Percentiles rank a stretch among this genome's conserved stretches.
phyloP scores from a whole-genome alignment of 768 basidiomycete genomes.

The Galerina marginata region DNA sequence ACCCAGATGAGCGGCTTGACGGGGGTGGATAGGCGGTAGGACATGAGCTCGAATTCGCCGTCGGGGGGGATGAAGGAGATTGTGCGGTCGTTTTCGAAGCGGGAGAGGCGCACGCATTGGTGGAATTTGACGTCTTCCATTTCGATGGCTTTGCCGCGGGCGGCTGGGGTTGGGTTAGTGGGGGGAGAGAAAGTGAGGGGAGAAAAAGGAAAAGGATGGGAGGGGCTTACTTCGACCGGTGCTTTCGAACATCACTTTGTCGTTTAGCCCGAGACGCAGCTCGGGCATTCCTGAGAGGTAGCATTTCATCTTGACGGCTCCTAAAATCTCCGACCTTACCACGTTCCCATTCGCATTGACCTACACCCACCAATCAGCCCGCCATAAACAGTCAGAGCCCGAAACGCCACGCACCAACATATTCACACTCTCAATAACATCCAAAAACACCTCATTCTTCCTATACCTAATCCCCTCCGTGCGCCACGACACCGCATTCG shows the following conservation, averaged over 20 bases:
- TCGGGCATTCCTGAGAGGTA: constrained; percentile 99
- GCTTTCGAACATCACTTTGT: constrained; percentile 99
- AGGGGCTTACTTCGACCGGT: constrained; percentile 97
- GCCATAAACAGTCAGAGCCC: background rate
- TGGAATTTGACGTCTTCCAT: constrained; percentile 99
- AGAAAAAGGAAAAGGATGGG: too few species aligned
- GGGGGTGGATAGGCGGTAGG: constrained; percentile 93
- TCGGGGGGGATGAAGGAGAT: constrained; percentile 99
- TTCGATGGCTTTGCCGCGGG: constrained; percentile 96
- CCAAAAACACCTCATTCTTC: constrained; percentile 99
- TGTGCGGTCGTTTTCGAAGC: constrained; percentile 98
- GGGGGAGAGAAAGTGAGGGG: too few species aligned
- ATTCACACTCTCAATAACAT: constrained; percentile 98
- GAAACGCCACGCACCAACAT: constrained; percentile 71
- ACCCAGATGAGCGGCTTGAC: constrained; percentile 99
- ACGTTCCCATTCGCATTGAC: constrained; percentile 98
- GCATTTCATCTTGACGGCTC: constrained; percentile 99
- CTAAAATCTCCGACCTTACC: constrained; percentile 95
- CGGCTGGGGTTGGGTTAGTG: too few species aligned
- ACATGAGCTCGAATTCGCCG: constrained; percentile 99
- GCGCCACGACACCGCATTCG: constrained; percentile 98
- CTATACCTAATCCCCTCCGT: constrained; percentile 96
- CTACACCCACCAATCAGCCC: constrained; percentile 41
- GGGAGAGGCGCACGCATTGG: constrained; percentile 95
- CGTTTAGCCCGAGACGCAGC: constrained; percentile 91